Evolutionary conservation across 2,329 filamentous ascomycete species (phyloP), one percentile per base, ranked within the genome.

Genomic region (Graphilbum sp.): DNA sequence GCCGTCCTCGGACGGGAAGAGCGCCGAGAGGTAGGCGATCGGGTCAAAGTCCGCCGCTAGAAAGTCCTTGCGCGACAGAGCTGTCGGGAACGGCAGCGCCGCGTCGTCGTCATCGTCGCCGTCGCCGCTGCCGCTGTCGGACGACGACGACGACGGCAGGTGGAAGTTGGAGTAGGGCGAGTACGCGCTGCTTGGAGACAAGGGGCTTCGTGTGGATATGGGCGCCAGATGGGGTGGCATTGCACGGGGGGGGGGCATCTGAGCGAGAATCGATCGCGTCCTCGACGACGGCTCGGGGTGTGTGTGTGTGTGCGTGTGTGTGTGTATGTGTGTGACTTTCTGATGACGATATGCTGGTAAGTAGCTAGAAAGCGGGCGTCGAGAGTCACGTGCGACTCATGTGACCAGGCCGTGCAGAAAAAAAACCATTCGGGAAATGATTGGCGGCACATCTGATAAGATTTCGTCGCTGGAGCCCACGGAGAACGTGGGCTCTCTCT

Each of bases 51-150:
- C 58, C 4, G 74, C 68, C 2, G 72, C 62, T 7, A 94, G 71
- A 60, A 98, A 98, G 52, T 90, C 84, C 41, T 69, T 64, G 41
- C 90, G 81, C 2, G 83, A 73, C 15, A 98, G 74, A 4, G 87
- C 85, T 30, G 76, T 69, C 1, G 90, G 90, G 60, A 94, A 96
- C 12, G 90, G 90, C 5, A 96, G 75, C 17, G 76, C 75, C 49
- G 73, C 67, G 49, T 79, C 74, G 49, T 82, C 73, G 49, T 74
- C 62, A 37, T 43, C 43, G 10, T 44, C 39, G 18, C 44, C 39
- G 20, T 45, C 37, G 36, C 34, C 29, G 16, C 40, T 38, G 23
- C 37, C 42, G 35, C 38, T 41, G 4, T 55, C 58, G 13, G 56
- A 55, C 29, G 60, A 59, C 4, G 56, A 54, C 2, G 54, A 54